Conservation (phyloP, 2,329 filamentous ascomycete species). For the Sordariomycetes sp. region DNA sequence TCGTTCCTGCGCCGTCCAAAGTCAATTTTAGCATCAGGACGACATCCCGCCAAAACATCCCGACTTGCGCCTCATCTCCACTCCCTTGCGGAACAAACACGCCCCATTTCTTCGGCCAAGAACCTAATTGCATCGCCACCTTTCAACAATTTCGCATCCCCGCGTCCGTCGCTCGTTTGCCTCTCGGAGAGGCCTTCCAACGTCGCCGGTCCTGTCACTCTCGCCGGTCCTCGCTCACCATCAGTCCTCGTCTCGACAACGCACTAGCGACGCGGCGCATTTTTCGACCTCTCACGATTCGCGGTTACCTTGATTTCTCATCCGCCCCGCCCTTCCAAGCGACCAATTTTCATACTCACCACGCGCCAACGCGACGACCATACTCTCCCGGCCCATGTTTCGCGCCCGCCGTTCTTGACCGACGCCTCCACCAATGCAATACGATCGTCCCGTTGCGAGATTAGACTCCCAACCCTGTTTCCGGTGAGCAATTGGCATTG, state of each 20-base stretch:
- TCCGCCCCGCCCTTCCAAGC: neutral
- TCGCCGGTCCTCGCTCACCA: neutral
- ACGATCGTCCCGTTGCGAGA: neutral
- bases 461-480: neutral
- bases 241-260: neutral
- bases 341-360: neutral
- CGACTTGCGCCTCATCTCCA: neutral
- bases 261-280: neutral
- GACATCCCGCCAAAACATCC: neutral
- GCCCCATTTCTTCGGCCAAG: neutral
- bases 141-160: neutral
- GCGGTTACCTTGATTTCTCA: neutral
- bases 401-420: neutral
- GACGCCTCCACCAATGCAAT: neutral
- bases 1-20: slow-evolving; percentile 1
- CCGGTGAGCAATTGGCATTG: neutral
- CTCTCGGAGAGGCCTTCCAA: neutral
- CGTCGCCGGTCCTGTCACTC: neutral
- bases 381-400: neutral
- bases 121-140: neutral
- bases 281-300: neutral
- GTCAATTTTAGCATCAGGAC: slow-evolving; percentile 1
- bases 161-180: neutral
- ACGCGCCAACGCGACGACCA: neutral
- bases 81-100: neutral